Conservation (phyloP, 106 monocot genomes). For the Apostasia shenzhenica region DNA sequence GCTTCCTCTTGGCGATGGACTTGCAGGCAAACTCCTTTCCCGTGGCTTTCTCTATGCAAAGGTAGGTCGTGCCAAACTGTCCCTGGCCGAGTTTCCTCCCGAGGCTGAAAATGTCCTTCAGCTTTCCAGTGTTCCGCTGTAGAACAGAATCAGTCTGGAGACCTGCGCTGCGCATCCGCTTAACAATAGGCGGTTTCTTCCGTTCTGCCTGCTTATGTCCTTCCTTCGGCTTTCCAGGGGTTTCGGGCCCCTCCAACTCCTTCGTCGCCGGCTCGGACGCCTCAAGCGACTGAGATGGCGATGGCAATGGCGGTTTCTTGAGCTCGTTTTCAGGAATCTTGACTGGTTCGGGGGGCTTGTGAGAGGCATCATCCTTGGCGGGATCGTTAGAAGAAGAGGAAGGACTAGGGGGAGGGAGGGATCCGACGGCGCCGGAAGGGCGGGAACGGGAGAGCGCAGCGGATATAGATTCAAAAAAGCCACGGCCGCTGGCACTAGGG, state of each 20-base stretch:
- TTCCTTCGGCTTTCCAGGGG: not conserved
- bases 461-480: constrained; percentile 30
- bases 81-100: constrained; percentile 57
- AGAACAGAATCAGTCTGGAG: constrained; percentile 33
- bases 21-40: constrained; percentile 49
- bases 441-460: constrained; percentile 17
- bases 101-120: constrained; percentile 41
- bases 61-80: constrained; percentile 55
- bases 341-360: constrained; percentile 21
- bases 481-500: constrained; percentile 16
- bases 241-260: not conserved
- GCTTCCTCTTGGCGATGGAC: constrained; percentile 56
- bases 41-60: constrained; percentile 43
- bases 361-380: not conserved
- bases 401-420: not conserved
- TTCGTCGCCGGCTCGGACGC: not conserved
- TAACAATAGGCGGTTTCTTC: constrained; percentile 15
- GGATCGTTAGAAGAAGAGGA: not conserved
- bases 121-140: constrained; percentile 28
- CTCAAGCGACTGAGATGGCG: not conserved
- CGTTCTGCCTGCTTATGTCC: not conserved
- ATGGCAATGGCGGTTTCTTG: not conserved
- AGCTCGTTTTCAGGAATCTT: constrained; percentile 15
- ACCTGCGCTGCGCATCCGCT: constrained; percentile 32
- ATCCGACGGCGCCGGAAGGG: not conserved